These are phyloP conservation scores for Colletotrichum liaoningense DNA, from an alignment of 2,329 filamentous ascomycete species.

Conservation along the genomic window DNA sequence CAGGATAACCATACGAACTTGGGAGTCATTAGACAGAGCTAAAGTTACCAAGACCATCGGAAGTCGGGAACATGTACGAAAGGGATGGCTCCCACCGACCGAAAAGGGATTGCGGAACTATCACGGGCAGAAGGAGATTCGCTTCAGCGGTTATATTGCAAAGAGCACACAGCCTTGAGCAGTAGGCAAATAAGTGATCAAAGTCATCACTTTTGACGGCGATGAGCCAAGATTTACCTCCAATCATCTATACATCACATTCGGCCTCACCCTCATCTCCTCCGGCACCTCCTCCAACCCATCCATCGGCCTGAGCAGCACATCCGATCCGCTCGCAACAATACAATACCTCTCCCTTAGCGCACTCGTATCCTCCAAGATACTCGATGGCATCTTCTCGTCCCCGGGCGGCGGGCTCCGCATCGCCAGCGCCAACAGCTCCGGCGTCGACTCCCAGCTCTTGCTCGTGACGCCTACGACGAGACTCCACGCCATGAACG, in stretches of 20 bases:
- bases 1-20: too few species aligned
- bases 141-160: too few species aligned
- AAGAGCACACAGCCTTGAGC: too few species aligned
- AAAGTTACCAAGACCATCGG: too few species aligned
- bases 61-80: too few species aligned
- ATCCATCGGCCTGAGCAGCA: not conserved
- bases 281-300: not conserved
- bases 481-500: constrained; percentile 6
- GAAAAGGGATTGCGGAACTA: too few species aligned
- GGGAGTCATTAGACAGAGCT: too few species aligned
- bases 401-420: not conserved
- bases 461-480: not conserved
- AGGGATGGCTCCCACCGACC: too few species aligned
- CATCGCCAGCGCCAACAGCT: constrained; percentile 16
- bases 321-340: not conserved
- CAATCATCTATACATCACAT: not conserved
- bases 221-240: too few species aligned
- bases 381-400: constrained; percentile 2
- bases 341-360: constrained; percentile 1
- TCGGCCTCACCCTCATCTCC: not conserved
- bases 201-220: too few species aligned
- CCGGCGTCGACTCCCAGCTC: constrained; percentile 3
- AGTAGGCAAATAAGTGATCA: too few species aligned
- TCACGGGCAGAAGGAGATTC: too few species aligned
- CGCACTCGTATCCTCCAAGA: not conserved